Percentiles rank a stretch among this genome's conserved stretches.
Conservation (phyloP, 2,329 filamentous ascomycete species). For the Fusarium haematococcum region DNA sequence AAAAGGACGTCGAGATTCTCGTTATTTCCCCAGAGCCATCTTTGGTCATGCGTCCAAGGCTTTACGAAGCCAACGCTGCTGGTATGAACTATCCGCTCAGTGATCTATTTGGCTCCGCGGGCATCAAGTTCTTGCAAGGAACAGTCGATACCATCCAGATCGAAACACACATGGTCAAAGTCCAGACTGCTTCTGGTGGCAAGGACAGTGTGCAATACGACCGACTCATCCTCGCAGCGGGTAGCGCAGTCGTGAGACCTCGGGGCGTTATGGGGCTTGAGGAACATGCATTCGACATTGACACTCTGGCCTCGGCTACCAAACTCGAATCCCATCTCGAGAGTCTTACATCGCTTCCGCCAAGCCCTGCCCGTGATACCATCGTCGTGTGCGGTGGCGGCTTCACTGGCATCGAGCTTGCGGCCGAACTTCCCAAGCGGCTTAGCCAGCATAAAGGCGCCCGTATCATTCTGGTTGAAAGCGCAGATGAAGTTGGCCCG, state of each 20-base stretch:
- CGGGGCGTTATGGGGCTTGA: slow-evolving; percentile 41
- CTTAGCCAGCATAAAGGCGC: slow-evolving; percentile 17
- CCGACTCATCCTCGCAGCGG: slow-evolving; percentile 52
- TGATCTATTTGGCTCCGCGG: slow-evolving; percentile 40
- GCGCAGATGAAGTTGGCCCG: slow-evolving; percentile 44
- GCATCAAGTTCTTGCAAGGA: slow-evolving; percentile 44
- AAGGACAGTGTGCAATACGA: slow-evolving; percentile 38
- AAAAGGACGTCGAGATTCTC: slow-evolving; percentile 39
- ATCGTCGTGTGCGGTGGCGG: slow-evolving; percentile 50
- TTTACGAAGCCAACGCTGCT: slow-evolving; percentile 48
- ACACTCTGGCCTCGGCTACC: slow-evolving; percentile 43
- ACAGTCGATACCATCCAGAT: slow-evolving; percentile 34
- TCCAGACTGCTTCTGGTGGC: slow-evolving; percentile 7
- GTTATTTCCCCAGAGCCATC: slow-evolving; percentile 49
- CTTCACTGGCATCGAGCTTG: slow-evolving; percentile 52
- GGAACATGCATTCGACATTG: slow-evolving; percentile 51
- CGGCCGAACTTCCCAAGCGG: slow-evolving; percentile 46
- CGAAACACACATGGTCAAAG: slow-evolving; percentile 24
- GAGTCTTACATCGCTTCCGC: slow-evolving; percentile 23
- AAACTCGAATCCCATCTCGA: slow-evolving; percentile 47
- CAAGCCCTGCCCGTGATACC: slow-evolving; percentile 46
- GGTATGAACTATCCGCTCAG: slow-evolving; percentile 35
- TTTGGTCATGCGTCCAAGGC: slow-evolving; percentile 48
- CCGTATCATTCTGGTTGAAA: slow-evolving; percentile 47
- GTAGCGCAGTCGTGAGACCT: slow-evolving; percentile 49